Evolutionary conservation across 2,329 filamentous ascomycete species (phyloP).

Genomic region (Colletotrichum sp.): DNA sequence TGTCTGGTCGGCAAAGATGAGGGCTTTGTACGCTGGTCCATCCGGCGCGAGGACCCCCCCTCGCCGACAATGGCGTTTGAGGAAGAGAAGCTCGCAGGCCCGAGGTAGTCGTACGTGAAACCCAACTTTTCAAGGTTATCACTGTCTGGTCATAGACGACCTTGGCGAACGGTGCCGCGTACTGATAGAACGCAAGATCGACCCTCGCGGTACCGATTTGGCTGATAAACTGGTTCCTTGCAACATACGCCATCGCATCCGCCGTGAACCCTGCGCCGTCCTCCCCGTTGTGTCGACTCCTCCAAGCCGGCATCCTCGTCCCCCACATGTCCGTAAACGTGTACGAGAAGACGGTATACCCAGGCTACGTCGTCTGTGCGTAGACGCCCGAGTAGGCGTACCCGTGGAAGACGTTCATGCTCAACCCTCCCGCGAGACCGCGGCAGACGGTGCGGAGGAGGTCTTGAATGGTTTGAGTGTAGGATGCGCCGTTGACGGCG

Average conservation of each 20-base stretch:
- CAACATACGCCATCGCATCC: slow-evolving; percentile 21
- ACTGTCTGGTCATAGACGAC: neutral
- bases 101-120: slow-evolving; percentile 27
- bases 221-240: slow-evolving; percentile 21
- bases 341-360: slow-evolving; percentile 26
- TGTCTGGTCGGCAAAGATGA: slow-evolving; percentile 26
- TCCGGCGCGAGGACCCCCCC: slow-evolving; percentile 24
- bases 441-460: slow-evolving; percentile 19
- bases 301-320: slow-evolving; percentile 23
- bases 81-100: slow-evolving; percentile 17
- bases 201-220: slow-evolving; percentile 24
- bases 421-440: slow-evolving; percentile 26
- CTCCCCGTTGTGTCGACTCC: neutral
- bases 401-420: slow-evolving; percentile 26
- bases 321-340: slow-evolving; percentile 27
- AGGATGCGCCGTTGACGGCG: slow-evolving; percentile 19
- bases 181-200: slow-evolving; percentile 13
- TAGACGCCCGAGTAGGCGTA: slow-evolving; percentile 24
- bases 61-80: neutral
- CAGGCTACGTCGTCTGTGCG: slow-evolving; percentile 25
- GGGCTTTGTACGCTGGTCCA: slow-evolving; percentile 26
- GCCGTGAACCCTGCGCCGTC: neutral
- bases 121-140: neutral
- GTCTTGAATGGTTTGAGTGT: slow-evolving; percentile 18
- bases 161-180: slow-evolving; percentile 20